Evolutionary conservation across 2,329 filamentous ascomycete species (phyloP), one percentile per base, ranked within the genome.

Genomic region (Xylaria sp.): DNA sequence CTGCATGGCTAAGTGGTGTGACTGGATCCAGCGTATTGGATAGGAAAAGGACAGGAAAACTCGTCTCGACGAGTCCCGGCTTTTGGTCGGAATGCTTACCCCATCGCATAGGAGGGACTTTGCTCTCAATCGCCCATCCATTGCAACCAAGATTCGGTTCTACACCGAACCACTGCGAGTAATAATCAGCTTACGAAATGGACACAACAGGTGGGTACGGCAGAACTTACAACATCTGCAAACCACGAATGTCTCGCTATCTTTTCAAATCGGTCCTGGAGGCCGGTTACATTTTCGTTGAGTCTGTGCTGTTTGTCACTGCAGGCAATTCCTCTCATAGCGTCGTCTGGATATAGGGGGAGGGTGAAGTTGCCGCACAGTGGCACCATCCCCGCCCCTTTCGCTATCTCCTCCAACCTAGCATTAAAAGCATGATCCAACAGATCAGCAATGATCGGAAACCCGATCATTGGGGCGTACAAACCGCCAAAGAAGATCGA

Each of bases 21-120:
- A 88, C 85, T 0, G 86, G 85, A 60, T 89, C 86, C 14, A 83
- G 78, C 0, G 81, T 83, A 68, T 84, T 87, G 37, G 81, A 82
- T 12, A 87, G 74, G 69, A 87, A 84, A 6, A 89, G 77, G 33
- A 89, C 76, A 0, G 86, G 86, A 65, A 84, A 79, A 5, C 79
- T 76, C 5, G 82, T 85, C 25, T 79, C 75, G 63, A 77, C 76
- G 15, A 70, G 71, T 35, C 67, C 64, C 33, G 68, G 75, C 64
- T 71, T 71, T 51, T 71, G 69, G 28, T 53, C 69, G 21, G 74
- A 71, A 45, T 72, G 69, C 43, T 72, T 70, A 46, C 70, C 69
- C 70, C 74, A 73, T 14, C 69, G 64, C 70, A 75, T 74, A 9
- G 72, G 72, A 7, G 73, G 73, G 43, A 75, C 74, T 50, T 72